phyloP scores from a whole-genome alignment of 495 filamentous ascomycete genomes.

The Aspergillus bertholletiae region DNA sequence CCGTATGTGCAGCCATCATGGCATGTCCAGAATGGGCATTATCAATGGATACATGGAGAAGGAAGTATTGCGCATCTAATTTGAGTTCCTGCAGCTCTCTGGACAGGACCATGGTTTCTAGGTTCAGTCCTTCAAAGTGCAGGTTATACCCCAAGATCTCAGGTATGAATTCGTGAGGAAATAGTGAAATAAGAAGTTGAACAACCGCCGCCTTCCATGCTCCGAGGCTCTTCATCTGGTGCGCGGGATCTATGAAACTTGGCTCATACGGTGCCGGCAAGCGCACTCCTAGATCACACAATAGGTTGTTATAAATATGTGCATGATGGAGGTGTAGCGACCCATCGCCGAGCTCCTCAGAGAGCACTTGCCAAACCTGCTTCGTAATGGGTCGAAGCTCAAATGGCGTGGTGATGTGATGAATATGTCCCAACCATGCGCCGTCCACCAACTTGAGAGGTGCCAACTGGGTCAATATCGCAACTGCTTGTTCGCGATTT shows the following conservation, averaged over 20 bases:
- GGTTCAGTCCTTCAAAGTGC: conserved; percentile 41
- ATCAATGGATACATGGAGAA: conserved; percentile 50
- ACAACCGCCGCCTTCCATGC: conserved; percentile 45
- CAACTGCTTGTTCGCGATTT: not conserved
- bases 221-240: conserved; percentile 25
- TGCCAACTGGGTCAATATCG: conserved; percentile 10
- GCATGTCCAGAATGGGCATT: conserved; percentile 47
- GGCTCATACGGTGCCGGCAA: conserved; percentile 21
- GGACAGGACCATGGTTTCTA: conserved; percentile 37
- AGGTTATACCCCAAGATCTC: conserved; percentile 52
- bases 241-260: conserved; percentile 30
- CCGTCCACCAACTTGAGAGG: conserved; percentile 50
- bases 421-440: conserved; percentile 45
- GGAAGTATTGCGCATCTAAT: conserved; percentile 46
- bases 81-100: conserved; percentile 42
- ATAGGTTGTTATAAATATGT: conserved; percentile 36
- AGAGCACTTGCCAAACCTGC: conserved; percentile 43
- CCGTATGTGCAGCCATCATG: conserved; percentile 40
- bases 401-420: conserved; percentile 40
- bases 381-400: conserved; percentile 29
- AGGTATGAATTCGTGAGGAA: conserved; percentile 46
- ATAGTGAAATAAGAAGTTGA: conserved; percentile 46
- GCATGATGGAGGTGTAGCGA: conserved; percentile 46
- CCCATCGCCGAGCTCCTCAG: conserved; percentile 50
- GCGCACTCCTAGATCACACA: conserved; percentile 26